Base-by-base conservation (phyloP, 257 asterid genomes). In the Nicotiana attenuata region DNA sequence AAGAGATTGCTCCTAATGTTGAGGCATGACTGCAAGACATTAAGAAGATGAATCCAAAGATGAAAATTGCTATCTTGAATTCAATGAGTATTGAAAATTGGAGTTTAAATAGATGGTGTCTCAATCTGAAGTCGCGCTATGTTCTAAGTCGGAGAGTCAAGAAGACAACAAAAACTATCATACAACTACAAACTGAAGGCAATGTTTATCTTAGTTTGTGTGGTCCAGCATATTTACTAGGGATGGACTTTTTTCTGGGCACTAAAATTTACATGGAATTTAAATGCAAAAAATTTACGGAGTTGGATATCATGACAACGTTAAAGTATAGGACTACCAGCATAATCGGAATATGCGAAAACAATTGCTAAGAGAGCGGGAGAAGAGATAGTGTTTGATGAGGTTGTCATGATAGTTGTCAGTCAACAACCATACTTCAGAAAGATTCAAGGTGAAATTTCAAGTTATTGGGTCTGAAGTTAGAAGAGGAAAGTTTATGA, bases 331-430 rank as follows among this genome's bases (percentile, higher is more conserved):
- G 35, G 26, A 35, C 47, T 9, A 19, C 61, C 10, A 15, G 55
- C 29, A 9, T 68, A 38, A 61, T 84, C 28, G 85, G 87, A 50
- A 66, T 85, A 41, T 85, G 87, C 65, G 29, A 60, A 75, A 28
- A 77, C 78, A 22, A 60, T 85, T 55, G 63, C 66, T 22, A 81
- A 86, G n/a, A 38, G 66, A 22, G 65, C 73, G 28, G 69, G 19
- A 50, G 81, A 26, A 38, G 83, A 86, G 14, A 80, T 59, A 0
- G 5, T 84, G 17, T 86, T 86, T 19, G 76, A 78, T 14, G 80
- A 53, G 65, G 81, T 86, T 81, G 85, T 81, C 41, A 61, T 55
- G 82, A 84, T 64, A 15, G 45, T 50, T 20, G 82, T 83, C 10
- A 76, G 82, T 31, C 85, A 22, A 52, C 20, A 67, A 2, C 47